Evolutionary conservation across 306 rosid genomes (phyloP).

Genomic region (barrel medic (Medicago truncatula)): DNA sequence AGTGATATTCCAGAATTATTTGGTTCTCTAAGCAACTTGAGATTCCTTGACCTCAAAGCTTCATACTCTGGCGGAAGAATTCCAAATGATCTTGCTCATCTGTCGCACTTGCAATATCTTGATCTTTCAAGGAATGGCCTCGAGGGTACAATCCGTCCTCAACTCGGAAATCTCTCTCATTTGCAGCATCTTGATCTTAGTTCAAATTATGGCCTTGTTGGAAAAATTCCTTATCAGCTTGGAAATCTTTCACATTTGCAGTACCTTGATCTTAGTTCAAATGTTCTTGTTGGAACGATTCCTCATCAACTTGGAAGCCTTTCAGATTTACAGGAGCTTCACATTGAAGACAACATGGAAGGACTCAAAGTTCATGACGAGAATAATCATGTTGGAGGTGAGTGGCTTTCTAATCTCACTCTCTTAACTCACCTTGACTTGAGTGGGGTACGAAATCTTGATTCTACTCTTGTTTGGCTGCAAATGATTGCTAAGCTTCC

Average conservation of each 20-base stretch:
- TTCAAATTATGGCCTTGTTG: accelerated
- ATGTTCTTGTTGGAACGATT: neutral
- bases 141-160: neutral
- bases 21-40: constrained; percentile 5
- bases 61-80: neutral
- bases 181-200: constrained; percentile 29
- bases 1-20: neutral
- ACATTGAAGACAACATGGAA: neutral
- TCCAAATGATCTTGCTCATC: neutral
- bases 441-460: neutral
- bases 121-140: neutral
- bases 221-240: constrained; percentile 29
- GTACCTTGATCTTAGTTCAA: constrained; percentile 6
- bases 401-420: constrained; percentile 41
- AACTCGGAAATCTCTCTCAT: neutral
- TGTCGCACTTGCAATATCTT: neutral
- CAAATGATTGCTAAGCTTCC: constrained; percentile 33
- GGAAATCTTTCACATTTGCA: constrained; percentile 28
- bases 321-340: constrained; percentile 34
- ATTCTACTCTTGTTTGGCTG: neutral
- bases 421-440: constrained; percentile 39
- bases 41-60: neutral
- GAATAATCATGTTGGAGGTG: neutral
- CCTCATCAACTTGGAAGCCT: constrained; percentile 45
- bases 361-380: neutral